Evolutionary conservation across 768 basidiomycete genomes (phyloP).

Genomic region (Dacryopinax primogenitus): DNA sequence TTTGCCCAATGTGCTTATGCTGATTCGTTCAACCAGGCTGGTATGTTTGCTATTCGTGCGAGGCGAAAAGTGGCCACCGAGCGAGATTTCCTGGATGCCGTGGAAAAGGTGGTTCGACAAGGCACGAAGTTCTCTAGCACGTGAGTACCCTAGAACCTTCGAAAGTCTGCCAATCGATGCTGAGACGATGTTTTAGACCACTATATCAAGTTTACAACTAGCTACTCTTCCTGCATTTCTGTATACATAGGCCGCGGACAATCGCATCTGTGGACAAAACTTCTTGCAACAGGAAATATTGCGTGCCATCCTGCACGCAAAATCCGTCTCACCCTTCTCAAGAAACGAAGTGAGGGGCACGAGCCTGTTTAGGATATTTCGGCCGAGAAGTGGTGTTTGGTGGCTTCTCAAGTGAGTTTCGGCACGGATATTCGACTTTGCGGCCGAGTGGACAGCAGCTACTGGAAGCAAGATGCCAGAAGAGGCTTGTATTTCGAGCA

Average conservation of each 20-base stretch:
- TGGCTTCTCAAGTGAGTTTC: neutral
- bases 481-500: neutral
- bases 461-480: neutral
- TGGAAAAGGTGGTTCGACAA: slow-evolving; percentile 96
- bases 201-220: slow-evolving; percentile 92
- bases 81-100: slow-evolving; percentile 92
- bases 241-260: slow-evolving; percentile 7
- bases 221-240: slow-evolving; percentile 18
- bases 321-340: neutral
- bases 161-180: slow-evolving; percentile 10
- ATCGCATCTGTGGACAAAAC: slow-evolving; percentile 6
- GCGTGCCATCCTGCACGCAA: neutral
- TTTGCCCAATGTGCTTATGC: neutral
- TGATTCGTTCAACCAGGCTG: slow-evolving; percentile 43
- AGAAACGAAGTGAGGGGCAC: neutral
- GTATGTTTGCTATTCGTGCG: slow-evolving; percentile 99
- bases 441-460: neutral
- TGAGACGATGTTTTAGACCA: slow-evolving; percentile 38
- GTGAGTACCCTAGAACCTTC: slow-evolving; percentile 36
- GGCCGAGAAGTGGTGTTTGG: neutral
- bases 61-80: slow-evolving; percentile 94
- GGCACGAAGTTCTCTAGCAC: slow-evolving; percentile 98
- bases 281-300: neutral
- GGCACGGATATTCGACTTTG: slow-evolving; percentile 7
- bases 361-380: neutral